These are phyloP conservation scores for Myxozyma melibiosi DNA, from an alignment of 805 yeast genomes.

Conservation along the genomic window DNA sequence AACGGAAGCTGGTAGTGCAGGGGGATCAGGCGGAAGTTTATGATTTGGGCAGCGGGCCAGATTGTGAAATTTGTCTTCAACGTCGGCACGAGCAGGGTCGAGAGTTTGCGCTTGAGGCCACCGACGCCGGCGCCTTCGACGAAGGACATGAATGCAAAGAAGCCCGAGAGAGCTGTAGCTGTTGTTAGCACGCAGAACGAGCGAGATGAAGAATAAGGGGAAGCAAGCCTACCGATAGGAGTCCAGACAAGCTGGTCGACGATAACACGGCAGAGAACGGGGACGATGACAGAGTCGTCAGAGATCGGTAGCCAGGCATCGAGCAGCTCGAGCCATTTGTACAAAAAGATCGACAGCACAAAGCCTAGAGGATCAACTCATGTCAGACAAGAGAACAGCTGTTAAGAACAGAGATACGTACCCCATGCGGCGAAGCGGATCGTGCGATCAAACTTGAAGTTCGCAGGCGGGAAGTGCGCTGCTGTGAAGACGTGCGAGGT, in stretches of 20 bases:
- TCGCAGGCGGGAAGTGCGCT: constrained; percentile 17
- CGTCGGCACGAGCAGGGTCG: constrained; percentile 62
- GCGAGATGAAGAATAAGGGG: constrained; percentile 35
- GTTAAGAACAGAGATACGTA: constrained; percentile 8
- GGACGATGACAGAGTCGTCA: constrained; percentile 70
- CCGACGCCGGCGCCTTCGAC: constrained; percentile 72
- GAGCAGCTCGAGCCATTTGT: constrained; percentile 83
- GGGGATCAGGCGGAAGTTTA: constrained; percentile 78
- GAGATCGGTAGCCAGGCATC: constrained; percentile 65
- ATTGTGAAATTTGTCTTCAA: constrained; percentile 75
- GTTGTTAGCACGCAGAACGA: neutral
- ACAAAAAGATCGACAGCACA: constrained; percentile 76
- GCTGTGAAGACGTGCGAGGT: constrained; percentile 25
- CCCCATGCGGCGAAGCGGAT: constrained; percentile 78
- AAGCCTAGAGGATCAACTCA: constrained; percentile 48
- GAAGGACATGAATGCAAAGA: constrained; percentile 81
- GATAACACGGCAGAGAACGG: constrained; percentile 80
- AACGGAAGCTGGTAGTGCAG: constrained; percentile 86
- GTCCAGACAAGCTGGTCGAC: constrained; percentile 90
- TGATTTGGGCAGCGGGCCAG: constrained; percentile 86
- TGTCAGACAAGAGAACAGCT: neutral
- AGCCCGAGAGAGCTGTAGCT: constrained; percentile 59
- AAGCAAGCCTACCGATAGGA: constrained; percentile 52
- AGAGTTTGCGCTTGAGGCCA: constrained; percentile 64
- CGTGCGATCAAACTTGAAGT: constrained; percentile 34